phyloP scores from a whole-genome alignment of 1,284 basidiomycete species.

The Pisolithus thermaeus region DNA sequence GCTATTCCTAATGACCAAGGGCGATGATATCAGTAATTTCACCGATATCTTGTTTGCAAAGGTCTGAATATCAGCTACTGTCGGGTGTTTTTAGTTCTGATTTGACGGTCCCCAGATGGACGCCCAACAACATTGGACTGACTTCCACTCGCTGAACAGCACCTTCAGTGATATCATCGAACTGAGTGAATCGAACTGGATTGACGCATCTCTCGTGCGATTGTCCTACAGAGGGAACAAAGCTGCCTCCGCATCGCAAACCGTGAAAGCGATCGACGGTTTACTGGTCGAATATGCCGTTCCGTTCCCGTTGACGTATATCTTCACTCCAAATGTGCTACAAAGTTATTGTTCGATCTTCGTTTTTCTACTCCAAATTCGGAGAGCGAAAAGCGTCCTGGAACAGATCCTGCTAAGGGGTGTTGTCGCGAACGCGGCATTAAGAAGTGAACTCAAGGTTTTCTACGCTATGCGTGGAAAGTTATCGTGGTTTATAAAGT shows the following conservation, averaged over 20 bases:
- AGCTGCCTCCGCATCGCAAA: constrained; percentile 38
- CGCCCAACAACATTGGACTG: constrained; percentile 61
- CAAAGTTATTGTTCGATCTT: constrained; percentile 68
- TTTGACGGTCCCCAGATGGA: constrained; percentile 53
- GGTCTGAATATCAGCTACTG: constrained; percentile 38
- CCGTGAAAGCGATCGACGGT: constrained; percentile 60
- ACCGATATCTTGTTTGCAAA: constrained; percentile 66
- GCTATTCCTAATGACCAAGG: constrained; percentile 66
- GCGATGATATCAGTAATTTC: constrained; percentile 70
- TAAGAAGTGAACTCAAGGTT: constrained; percentile 48
- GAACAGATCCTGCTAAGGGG: constrained; percentile 63
- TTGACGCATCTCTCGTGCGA: constrained; percentile 69
- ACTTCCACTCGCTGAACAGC: constrained; percentile 81
- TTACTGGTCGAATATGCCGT: constrained; percentile 70
- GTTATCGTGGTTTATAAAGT: constrained; percentile 82
- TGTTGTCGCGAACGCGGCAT: constrained; percentile 28
- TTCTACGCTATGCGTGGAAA: constrained; percentile 72
- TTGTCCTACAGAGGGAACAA: constrained; percentile 55
- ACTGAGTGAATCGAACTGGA: constrained; percentile 39
- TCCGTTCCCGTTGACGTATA: constrained; percentile 77
- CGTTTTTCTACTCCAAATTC: constrained; percentile 71
- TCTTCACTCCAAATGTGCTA: constrained; percentile 60
- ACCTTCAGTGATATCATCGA: constrained; percentile 67
- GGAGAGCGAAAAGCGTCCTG: constrained; percentile 64
- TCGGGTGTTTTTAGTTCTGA: background rate